Evolutionary conservation across 202 grass and related monocot genomes (phyloP).

Genomic region (Saccharum hybrid): DNA sequence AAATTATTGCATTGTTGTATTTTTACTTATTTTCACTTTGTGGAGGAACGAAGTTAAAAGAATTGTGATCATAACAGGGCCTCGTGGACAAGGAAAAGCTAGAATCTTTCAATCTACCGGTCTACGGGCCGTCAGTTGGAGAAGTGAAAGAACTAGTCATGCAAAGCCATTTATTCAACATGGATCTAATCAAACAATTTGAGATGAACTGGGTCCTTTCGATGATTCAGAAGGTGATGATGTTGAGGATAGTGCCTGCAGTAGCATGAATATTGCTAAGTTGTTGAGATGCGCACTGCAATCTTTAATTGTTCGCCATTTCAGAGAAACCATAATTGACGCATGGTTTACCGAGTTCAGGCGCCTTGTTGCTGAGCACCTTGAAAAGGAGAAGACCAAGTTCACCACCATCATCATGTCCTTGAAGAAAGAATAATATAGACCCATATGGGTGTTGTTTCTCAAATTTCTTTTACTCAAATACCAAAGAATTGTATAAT

Average conservation of each 20-base stretch:
- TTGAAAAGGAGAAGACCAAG: background rate
- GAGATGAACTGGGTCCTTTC: background rate
- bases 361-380: background rate
- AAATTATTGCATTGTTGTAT: background rate
- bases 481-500: no score
- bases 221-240: background rate
- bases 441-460: no score
- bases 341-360: background rate
- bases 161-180: no score
- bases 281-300: slow-evolving; percentile 39
- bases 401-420: no score
- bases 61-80: background rate
- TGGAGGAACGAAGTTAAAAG: background rate
- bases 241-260: background rate
- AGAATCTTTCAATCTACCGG: slow-evolving; percentile 33
- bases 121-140: slow-evolving; percentile 5
- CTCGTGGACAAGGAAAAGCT: slow-evolving; percentile 35
- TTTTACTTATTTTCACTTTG: background rate
- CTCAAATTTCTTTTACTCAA: no score
- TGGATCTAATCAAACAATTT: no score
- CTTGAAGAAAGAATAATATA: no score
- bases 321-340: background rate
- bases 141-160: no score
- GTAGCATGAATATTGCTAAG: slow-evolving; percentile 7
- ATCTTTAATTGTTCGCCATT: slow-evolving; percentile 42